A percentile compares a stretch with the other conserved stretches of the same genome.
Conservation (phyloP, 257 asterid genomes). For the Linderniella brevidens region DNA sequence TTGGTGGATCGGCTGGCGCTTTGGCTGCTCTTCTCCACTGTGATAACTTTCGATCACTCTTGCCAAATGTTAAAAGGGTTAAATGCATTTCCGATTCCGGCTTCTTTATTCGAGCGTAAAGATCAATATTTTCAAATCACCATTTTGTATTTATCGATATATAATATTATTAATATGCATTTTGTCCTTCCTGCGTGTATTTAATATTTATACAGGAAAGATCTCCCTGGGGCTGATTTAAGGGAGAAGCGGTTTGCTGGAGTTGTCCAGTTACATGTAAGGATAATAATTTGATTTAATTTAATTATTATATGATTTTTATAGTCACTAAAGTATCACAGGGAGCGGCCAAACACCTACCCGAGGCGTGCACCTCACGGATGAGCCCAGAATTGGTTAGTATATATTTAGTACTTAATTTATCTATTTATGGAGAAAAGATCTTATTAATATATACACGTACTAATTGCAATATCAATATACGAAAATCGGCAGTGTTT, state of each 20-base stretch:
- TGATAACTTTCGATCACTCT: background rate
- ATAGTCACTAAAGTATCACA: background rate
- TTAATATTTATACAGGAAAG: background rate
- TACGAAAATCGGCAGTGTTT: slow-evolving; percentile 1
- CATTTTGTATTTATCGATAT: background rate
- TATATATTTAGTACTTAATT: background rate
- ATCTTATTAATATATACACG: background rate
- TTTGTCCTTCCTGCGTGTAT: background rate
- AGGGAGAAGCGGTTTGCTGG: slow-evolving; percentile 1
- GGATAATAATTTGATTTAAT: background rate
- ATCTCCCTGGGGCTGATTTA: background rate
- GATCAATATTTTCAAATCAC: background rate
- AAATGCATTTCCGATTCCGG: slow-evolving; percentile 5
- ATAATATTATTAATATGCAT: background rate
- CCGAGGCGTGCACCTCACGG: background rate
- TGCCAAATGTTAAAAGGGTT: background rate
- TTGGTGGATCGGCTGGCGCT: background rate
- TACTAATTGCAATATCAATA: background rate
- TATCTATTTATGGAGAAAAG: background rate
- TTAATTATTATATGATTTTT: background rate
- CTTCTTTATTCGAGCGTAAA: slow-evolving; percentile 2
- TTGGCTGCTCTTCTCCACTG: slow-evolving; percentile 4
- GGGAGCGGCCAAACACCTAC: background rate
- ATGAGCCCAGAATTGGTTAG: slow-evolving; percentile 1
- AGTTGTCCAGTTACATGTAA: background rate